Conservation (phyloP, 2,329 filamentous ascomycete species). For the Stagonosporopsis rhizophila region DNA sequence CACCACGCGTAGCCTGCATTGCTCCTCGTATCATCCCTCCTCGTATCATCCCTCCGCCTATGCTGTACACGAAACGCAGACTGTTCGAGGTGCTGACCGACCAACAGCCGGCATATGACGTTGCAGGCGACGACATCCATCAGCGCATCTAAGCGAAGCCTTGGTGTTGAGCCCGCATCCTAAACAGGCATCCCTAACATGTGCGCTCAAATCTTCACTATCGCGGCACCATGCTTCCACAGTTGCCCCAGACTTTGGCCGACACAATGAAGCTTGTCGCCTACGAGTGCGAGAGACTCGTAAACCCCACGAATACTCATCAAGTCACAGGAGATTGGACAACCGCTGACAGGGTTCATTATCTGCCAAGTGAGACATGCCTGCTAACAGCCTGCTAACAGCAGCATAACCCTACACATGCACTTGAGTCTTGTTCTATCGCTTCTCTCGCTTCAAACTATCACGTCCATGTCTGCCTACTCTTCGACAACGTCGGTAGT, state of each 20-base stretch:
- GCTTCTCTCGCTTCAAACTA: neutral
- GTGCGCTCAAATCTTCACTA: neutral
- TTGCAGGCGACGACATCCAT: constrained; percentile 2
- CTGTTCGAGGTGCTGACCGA: constrained; percentile 9
- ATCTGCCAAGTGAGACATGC: constrained; percentile 12
- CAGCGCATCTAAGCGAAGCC: constrained; percentile 10
- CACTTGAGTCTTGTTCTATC: neutral
- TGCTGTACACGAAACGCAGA: neutral
- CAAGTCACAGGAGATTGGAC: neutral
- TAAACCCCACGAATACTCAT: neutral
- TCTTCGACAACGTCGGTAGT: neutral
- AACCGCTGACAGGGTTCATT: constrained; percentile 6
- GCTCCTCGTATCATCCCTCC: constrained; percentile 5
- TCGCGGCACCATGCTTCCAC: neutral
- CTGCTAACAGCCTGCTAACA: neutral
- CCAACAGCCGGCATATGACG: constrained; percentile 7
- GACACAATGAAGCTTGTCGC: neutral
- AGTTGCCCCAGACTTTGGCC: neutral
- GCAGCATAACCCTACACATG: neutral
- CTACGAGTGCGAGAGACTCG: neutral
- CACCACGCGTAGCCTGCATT: constrained; percentile 2
- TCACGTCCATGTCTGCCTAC: neutral
- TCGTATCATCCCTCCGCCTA: constrained; percentile 1
- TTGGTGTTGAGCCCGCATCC: constrained; percentile 11
- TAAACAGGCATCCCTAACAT: constrained; percentile 2